Evolutionary conservation across 768 basidiomycete species (phyloP).

Genomic region (Dentipellis fragilis): DNA sequence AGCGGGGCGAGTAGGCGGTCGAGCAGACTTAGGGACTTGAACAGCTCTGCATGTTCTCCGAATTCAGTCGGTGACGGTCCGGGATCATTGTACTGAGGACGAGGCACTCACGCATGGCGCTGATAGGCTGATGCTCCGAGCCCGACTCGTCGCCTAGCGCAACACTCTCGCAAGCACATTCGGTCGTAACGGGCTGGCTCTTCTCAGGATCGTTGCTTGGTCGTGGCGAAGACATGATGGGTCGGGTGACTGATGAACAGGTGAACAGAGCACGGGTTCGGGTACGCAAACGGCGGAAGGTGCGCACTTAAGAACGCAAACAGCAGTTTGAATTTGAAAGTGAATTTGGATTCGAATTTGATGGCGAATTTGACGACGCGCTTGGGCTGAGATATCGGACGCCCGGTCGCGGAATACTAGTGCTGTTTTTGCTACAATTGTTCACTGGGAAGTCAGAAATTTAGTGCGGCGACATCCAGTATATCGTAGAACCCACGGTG

Average conservation of each 20-base stretch:
- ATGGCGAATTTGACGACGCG: neutral
- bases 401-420: neutral
- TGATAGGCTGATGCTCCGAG: neutral
- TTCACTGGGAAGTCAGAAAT: too few relatives aligned
- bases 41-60: neutral
- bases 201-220: neutral
- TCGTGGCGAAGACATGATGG: neutral
- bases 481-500: too few relatives aligned
- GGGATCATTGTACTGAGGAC: too few relatives aligned
- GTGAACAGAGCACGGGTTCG: too few relatives aligned
- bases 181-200: neutral
- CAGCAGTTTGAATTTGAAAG: neutral
- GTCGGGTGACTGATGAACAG: too few relatives aligned
- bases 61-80: neutral
- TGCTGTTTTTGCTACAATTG: too few relatives aligned
- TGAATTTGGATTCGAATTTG: neutral
- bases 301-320: neutral
- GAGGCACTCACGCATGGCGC: neutral
- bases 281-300: neutral
- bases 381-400: neutral
- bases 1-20: conserved; percentile 57
- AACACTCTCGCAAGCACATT: neutral
- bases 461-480: too few relatives aligned
- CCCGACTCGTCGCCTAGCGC: neutral
- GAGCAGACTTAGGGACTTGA: conserved; percentile 28